Base-by-base conservation (phyloP, 495 filamentous ascomycete species). In the Parathielavia appendiculata region DNA sequence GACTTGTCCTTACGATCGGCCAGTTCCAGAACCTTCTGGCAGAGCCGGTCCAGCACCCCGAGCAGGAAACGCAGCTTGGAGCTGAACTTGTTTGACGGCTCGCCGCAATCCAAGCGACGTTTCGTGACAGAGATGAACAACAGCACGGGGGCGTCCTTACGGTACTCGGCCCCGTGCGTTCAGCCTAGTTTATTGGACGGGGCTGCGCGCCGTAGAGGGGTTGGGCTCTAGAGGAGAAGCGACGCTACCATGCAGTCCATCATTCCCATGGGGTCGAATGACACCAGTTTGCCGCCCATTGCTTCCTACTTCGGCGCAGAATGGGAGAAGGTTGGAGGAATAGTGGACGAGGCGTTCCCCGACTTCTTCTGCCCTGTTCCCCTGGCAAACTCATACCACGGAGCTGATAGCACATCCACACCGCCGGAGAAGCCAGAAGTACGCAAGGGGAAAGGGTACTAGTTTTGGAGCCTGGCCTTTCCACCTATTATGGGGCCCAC, bases 1-100 rank as follows among this genome's bases (percentile, higher is more conserved):
- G 39, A 22, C 17, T 6, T 30, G 23, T 45, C 46, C 14, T 14
- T 45, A 8, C 23, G 4, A 23, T 51, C 55, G 3, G 39, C 36
- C 7, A 36, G 38, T 38, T 51, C 55, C 1, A 46, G 39, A 4
- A 20, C 36, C 17, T 41, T 46, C 9, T 50, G 44, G 35, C 16
- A 32, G 20, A 51, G 38, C 46, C 16, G 16, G 0, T 40, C 45
- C 1, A 57, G 46, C 55, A 43, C 55, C 0, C 40, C 46, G 26
- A 51, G 55, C 47, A 51, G 35, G 22, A 57, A 51, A 17, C 55
- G 36, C 38, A 26, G 6, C 12, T 17, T 44, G 3, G 46, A 57
- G 1, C 8, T 34, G 13, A 1, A 36, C 26, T 6, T 30, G 1
- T 23, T 39, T 8, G 38, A 51, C 5, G 38, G 23, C 17, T 51